These are phyloP conservation scores for Penicillium turbatum DNA, from an alignment of 495 filamentous ascomycete species.

Conservation along the genomic window DNA sequence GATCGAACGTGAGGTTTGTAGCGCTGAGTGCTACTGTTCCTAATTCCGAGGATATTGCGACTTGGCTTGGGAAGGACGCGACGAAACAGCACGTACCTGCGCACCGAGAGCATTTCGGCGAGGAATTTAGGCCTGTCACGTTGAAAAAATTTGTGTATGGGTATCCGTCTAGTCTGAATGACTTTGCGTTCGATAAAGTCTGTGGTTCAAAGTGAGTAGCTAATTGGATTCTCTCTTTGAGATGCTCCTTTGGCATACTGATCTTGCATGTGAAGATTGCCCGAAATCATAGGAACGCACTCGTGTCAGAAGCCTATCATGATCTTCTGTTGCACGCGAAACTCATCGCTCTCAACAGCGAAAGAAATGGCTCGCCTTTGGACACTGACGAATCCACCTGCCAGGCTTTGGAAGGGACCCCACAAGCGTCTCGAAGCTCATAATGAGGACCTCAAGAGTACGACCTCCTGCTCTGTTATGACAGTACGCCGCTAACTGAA, in stretches of 20 bases:
- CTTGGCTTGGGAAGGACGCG: conserved; percentile 81
- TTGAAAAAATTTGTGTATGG: conserved; percentile 86
- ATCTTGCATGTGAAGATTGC: conserved; percentile 45
- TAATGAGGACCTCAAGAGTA: conserved; percentile 60
- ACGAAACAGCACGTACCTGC: conserved; percentile 66
- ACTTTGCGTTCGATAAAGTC: conserved; percentile 81
- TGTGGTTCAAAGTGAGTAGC: conserved; percentile 62
- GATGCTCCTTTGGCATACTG: background rate
- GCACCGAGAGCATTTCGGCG: conserved; percentile 73
- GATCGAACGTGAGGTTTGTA: conserved; percentile 81
- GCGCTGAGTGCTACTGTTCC: conserved; percentile 92
- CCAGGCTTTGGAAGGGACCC: conserved; percentile 67
- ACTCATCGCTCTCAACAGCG: conserved; percentile 72
- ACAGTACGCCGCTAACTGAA: background rate
- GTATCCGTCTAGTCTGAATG: conserved; percentile 61
- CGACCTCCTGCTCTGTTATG: background rate
- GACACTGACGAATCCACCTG: conserved; percentile 48
- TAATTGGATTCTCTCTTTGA: background rate
- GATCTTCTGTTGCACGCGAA: conserved; percentile 86
- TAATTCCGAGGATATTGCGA: conserved; percentile 85
- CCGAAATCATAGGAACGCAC: conserved; percentile 70
- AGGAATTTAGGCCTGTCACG: conserved; percentile 85
- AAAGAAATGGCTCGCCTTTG: conserved; percentile 66
- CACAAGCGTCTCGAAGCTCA: conserved; percentile 50
- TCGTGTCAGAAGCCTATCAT: conserved; percentile 81